Conservation (phyloP, 164 flowering plant genomes). For the Platanus orientalis region DNA sequence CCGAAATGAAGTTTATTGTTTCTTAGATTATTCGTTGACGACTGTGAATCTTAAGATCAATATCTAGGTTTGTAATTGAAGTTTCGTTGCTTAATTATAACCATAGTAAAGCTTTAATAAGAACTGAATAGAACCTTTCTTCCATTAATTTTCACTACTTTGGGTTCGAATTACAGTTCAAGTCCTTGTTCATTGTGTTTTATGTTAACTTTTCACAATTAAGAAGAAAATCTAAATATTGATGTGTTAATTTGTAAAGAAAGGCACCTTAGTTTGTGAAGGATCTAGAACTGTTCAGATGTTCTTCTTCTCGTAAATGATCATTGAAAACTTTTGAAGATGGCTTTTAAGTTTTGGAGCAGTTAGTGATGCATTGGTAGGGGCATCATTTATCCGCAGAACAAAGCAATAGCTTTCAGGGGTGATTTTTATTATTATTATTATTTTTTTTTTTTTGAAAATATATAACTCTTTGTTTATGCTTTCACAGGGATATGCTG, state of each 20-base stretch:
- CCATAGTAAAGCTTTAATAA: no score
- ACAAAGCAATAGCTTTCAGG: not conserved
- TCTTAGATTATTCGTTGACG: not conserved
- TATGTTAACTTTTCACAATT: no score
- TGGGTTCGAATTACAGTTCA: no score
- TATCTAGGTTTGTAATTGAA: not conserved
- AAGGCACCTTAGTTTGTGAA: no score
- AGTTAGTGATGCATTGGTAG: not conserved
- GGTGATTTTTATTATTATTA: no score
- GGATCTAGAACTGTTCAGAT: no score
- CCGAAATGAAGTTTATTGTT: not conserved
- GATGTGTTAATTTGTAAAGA: no score
- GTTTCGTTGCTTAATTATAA: not conserved
- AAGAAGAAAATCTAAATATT: no score
- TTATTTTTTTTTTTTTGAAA: not conserved
- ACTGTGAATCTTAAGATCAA: not conserved
- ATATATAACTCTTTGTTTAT: not conserved
- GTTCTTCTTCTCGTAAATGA: not conserved
- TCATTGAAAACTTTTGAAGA: not conserved
- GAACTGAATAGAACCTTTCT: no score
- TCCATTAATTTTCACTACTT: no score
- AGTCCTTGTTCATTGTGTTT: no score
- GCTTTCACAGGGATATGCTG: slow-evolving; percentile 68
- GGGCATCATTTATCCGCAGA: not conserved
- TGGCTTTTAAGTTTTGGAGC: not conserved